Evolutionary conservation across 768 basidiomycete genomes (phyloP), one percentile per base, ranked within the genome.

Genomic region (Lactifluus piperatus): DNA sequence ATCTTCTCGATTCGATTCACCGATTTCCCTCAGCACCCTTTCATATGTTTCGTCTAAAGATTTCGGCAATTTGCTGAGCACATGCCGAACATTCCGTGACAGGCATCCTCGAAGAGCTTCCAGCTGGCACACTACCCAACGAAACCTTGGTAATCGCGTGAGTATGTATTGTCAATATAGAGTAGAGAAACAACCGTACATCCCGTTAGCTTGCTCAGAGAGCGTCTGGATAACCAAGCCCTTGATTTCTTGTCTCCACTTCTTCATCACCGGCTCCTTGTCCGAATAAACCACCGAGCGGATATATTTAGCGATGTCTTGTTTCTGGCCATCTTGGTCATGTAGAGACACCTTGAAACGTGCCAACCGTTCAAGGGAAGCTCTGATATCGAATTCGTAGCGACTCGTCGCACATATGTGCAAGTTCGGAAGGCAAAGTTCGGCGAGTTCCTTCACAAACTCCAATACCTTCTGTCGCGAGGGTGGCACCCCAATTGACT

Each of bases 241-340:
- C 13, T 44, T 44, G 10, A 44, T 5, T 0, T 24, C 43, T 7
- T 44, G 43, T 44, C 43, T 24, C 43, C 43, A 44, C 22, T 24
- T 44, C 22, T 11, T 44, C 43, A 44, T 44, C 43, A 24, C 43
- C 5, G 11, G 43, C 22, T 44, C 1, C 70, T 94, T 44, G 43
- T 44, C 22, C 10, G 43, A 44, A 16, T 24, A 24, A 44, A 44
- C 22, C 10, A 44, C 43, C 4, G 43, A 44, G 43, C 43, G 20
- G 11, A 44, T 11, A 4, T 44, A 44, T 11, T 44, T 9, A 4
- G 43, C 20, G 5, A 44, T 44, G 24, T 44, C 43, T 44, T 44
- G 0, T 10, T 44, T 44, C 43, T 44, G 43, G 22, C 43, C 43
- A 13, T 44, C 43, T 24, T 44, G 43, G 22, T 44, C 22, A 11